phyloP scores from a whole-genome alignment of 345 rosid genomes.

The Viola odorata region DNA sequence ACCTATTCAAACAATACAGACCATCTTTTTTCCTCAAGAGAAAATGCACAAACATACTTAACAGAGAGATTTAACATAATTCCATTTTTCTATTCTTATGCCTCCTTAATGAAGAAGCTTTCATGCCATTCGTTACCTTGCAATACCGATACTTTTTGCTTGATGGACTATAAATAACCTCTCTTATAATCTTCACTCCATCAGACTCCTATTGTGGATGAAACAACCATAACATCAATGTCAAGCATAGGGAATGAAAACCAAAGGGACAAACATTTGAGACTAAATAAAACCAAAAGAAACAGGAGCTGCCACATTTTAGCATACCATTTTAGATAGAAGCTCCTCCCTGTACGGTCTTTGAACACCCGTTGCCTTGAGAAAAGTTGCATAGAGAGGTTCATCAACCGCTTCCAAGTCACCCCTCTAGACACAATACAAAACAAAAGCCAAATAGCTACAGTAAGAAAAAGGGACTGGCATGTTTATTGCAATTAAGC shows the following conservation, averaged over 20 bases:
- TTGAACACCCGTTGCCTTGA: conserved; percentile 41
- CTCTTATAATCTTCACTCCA: conserved; percentile 65
- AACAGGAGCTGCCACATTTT: neutral
- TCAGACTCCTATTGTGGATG: conserved; percentile 45
- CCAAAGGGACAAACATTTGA: neutral
- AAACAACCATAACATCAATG: neutral
- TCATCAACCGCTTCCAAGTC: conserved; percentile 74
- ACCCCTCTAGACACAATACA: conserved; percentile 47
- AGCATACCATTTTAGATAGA: conserved; percentile 53
- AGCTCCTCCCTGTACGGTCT: conserved; percentile 65
- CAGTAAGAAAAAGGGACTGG: too few species aligned
- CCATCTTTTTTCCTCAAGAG: too few species aligned
- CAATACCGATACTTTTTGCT: conserved; percentile 66
- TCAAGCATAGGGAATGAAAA: neutral
- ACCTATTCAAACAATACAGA: too few species aligned
- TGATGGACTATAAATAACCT: conserved; percentile 63
- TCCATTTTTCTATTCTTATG: neutral
- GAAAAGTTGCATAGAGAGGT: conserved; percentile 61
- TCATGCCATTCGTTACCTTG: conserved; percentile 44
- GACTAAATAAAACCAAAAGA: neutral
- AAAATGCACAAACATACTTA: too few species aligned
- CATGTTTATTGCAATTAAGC: too few species aligned
- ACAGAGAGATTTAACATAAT: too few species aligned
- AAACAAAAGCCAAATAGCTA: too few species aligned
- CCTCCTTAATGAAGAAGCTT: conserved; percentile 2